Base-by-base conservation (phyloP, 805 yeast genomes). In the Spathaspora sp. region DNA sequence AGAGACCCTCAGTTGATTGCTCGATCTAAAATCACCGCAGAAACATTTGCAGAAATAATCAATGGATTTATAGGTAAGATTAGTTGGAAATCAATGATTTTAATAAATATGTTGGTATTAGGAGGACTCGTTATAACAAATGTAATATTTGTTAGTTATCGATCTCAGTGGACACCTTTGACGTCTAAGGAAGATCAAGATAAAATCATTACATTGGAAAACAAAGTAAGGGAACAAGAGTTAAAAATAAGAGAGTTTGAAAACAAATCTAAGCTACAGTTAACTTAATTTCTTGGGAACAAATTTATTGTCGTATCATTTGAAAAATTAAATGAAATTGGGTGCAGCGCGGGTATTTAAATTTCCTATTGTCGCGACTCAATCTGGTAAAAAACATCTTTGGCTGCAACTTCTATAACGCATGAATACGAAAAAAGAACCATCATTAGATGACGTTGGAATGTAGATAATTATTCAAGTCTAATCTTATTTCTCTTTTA, bases 11-110 rank as follows among this genome's bases (percentile, higher is more conserved):
- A 79, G 58, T 69, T 50, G 65, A 77, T 85, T 11, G 92, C 89
- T 3, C 78, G 82, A 47, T 87, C 93, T 1, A 77, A 77, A 54
- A 78, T 90, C 50, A 83, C 91, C 46, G 96, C 96, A 0, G 91
- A 86, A 62, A 85, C 93, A 0, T 77, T 89, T 58, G 96, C 96
- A 1, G 93, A 87, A 55, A 87, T 89, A 7, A 72, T 90, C 44
- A 87, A 90, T 66, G 83, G 91, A 1, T 89, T 89, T 60, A 68
- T 88, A 19, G 80, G 77, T 52, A 86, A 89, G 2, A 85, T 89
- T 39, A 80, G 85, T 31, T 79, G 88, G 80, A 85, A 87, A 63
- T 74, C 91, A 3, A 75, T 87, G 62, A 55, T 80, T 3, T 75
- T 83, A 49, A 58, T 83, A 14, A 53, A 73, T 3, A 45, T 77